Evolutionary conservation across 345 rosid genomes (phyloP).

Genomic region (Salix udensis): DNA sequence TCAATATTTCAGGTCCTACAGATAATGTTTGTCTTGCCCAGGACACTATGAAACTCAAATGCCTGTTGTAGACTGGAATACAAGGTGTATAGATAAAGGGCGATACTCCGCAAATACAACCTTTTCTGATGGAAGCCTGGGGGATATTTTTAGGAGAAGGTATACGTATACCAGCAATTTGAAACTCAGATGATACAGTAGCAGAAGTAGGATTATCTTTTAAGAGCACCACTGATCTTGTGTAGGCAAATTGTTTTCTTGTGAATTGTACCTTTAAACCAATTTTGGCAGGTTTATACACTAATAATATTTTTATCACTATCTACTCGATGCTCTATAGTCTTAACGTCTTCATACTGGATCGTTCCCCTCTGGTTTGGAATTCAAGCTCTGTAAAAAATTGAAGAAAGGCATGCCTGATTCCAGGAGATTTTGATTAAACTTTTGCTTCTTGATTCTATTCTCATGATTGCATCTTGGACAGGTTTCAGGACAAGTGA

Average conservation of each 20-base stretch:
- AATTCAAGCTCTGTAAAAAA: not conserved
- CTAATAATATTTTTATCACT: not conserved
- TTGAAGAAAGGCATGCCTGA: not conserved
- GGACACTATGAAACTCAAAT: not conserved
- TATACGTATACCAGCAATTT: not conserved
- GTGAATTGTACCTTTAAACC: constrained; percentile 6
- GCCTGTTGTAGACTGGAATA: constrained; percentile 12
- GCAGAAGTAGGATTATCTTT: not conserved
- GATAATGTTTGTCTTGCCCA: constrained; percentile 25
- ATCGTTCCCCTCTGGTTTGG: not conserved
- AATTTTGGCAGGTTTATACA: not conserved
- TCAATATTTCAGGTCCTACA: constrained; percentile 20
- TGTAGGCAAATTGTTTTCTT: constrained; percentile 8
- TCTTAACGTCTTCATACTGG: not conserved
- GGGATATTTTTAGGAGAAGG: constrained; percentile 10
- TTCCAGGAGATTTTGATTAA: not conserved
- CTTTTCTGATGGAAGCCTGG: not conserved
- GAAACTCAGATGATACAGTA: constrained; percentile 2
- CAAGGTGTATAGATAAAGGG: constrained; percentile 25
- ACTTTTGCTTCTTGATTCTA: not conserved
- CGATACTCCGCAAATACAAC: not conserved
- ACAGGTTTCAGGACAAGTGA: not conserved
- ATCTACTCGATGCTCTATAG: not conserved
- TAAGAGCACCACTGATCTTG: not conserved
- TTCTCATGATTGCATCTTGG: not conserved